A percentile compares a stretch with the other conserved stretches of the same genome.
These are phyloP conservation scores for Phytophthora europaea DNA, from an alignment of 352 stramenopile species.

Conservation along the genomic window DNA sequence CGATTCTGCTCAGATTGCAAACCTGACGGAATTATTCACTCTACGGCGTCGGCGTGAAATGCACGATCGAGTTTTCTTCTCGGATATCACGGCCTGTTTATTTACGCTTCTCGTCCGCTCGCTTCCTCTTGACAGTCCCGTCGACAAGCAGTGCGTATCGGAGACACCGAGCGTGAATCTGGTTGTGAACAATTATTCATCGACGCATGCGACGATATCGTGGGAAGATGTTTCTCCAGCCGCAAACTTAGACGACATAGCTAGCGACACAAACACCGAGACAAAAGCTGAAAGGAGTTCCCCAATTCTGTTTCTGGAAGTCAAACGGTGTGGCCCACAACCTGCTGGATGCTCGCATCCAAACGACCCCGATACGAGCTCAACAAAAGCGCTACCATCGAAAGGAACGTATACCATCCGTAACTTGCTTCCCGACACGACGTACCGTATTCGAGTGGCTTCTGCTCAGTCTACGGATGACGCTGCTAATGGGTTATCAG, in stretches of 20 bases:
- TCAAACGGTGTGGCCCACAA: conserved; percentile 10
- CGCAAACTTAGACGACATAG: background rate
- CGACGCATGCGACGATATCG: conserved; percentile 42
- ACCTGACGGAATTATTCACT: conserved; percentile 42
- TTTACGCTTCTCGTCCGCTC: conserved; percentile 40
- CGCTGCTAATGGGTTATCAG: background rate
- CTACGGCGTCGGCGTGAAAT: conserved; percentile 47
- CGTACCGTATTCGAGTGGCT: conserved; percentile 48
- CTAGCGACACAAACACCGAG: background rate
- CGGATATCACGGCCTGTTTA: conserved; percentile 40
- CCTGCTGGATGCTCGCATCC: background rate
- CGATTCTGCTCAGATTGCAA: conserved; percentile 29
- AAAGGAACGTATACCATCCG: conserved; percentile 53
- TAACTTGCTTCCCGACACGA: conserved; percentile 57
- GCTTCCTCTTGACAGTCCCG: background rate
- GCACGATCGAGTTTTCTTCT: conserved; percentile 39
- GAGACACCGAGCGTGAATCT: conserved; percentile 5
- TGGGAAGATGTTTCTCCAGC: conserved; percentile 30
- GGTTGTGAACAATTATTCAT: conserved; percentile 40
- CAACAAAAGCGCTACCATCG: conserved; percentile 35
- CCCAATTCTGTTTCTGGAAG: conserved; percentile 22
- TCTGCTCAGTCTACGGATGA: conserved; percentile 17
- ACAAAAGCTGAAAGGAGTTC: background rate
- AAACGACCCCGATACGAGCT: background rate
- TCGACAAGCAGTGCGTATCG: background rate